Conservation (phyloP, 106 monocot genomes). For the Dactylorhiza incarnata region DNA sequence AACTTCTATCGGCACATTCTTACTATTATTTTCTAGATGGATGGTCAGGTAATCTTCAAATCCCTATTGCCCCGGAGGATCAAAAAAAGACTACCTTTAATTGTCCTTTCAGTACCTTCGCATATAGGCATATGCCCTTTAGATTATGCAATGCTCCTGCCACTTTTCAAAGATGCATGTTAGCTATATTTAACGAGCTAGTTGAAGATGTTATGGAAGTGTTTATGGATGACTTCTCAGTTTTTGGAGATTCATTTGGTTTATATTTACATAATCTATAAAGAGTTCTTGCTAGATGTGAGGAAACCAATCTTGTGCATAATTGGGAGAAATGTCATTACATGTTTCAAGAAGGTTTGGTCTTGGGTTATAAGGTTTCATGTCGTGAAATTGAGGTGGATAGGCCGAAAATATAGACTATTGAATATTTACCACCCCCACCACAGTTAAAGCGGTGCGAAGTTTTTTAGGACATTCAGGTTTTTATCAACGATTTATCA, state of each 20-base stretch:
- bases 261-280: background rate
- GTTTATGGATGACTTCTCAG: background rate
- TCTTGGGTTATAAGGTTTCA: background rate
- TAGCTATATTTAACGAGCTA: too few species aligned
- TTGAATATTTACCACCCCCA: background rate
- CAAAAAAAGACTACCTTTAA: too few species aligned
- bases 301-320: background rate
- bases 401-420: background rate
- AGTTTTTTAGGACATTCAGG: background rate
- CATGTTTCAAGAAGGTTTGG: background rate
- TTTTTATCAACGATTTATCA: background rate
- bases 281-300: background rate
- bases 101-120: too few species aligned
- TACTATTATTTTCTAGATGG: too few species aligned
- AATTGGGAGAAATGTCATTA: background rate
- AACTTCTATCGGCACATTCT: too few species aligned
- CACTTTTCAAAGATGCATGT: too few species aligned
- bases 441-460: background rate
- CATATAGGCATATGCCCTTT: too few species aligned
- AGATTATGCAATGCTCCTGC: too few species aligned
- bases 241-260: background rate
- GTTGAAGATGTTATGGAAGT: background rate
- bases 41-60: too few species aligned
- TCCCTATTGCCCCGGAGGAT: too few species aligned
- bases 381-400: background rate